phyloP scores from a whole-genome alignment of 139 green algal genomes.

The Chlorella ohadii region DNA sequence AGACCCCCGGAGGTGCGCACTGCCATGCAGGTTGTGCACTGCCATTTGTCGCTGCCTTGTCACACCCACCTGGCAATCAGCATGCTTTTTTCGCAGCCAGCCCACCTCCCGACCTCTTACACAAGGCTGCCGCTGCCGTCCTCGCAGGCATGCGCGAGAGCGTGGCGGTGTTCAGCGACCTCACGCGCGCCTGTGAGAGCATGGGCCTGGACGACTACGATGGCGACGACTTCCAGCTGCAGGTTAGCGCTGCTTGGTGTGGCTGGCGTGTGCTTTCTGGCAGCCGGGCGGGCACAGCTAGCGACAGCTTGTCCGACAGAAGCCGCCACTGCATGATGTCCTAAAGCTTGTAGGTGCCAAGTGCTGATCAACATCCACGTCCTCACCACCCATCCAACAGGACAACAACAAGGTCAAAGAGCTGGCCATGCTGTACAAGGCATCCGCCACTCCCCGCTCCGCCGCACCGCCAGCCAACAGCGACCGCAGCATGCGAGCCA shows the following conservation, averaged over 20 bases:
- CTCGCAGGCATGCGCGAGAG: constrained; percentile 3
- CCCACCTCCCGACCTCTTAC: background rate
- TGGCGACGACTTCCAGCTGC: background rate
- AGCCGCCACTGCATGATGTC: no score
- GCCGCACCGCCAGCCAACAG: background rate
- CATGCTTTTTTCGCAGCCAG: no score
- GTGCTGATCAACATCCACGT: no score
- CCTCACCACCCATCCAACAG: no score
- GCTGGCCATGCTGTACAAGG: constrained; percentile 36
- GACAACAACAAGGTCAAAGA: constrained; percentile 33
- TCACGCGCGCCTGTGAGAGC: background rate
- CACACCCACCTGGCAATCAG: no score
- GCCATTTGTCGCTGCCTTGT: no score
- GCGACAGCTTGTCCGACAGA: no score
- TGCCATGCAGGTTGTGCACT: no score
- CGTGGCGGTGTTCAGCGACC: background rate
- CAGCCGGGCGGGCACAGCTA: no score
- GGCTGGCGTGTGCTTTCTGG: no score
- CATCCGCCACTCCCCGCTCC: background rate
- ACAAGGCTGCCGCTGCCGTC: no score
- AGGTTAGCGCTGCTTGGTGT: background rate
- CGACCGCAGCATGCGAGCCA: background rate
- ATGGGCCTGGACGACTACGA: constrained; percentile 29
- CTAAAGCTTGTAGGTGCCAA: no score
- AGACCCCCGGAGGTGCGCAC: background rate